Conservation (phyloP, 768 basidiomycete species). For the Tephrocybe sp. region DNA sequence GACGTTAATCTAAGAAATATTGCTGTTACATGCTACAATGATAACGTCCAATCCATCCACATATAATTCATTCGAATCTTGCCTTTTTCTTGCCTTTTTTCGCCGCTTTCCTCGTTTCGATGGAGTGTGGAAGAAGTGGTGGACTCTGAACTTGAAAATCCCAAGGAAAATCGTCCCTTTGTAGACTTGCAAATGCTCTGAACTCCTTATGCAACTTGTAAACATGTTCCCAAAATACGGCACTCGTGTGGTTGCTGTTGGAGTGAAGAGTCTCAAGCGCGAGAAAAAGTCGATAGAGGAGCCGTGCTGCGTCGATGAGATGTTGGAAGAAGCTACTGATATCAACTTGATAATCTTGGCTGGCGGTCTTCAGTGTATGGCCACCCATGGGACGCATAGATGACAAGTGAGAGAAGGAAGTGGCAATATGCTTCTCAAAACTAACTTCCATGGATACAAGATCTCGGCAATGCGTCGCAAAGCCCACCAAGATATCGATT, state of each 20-base stretch:
- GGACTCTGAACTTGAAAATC: too few species aligned
- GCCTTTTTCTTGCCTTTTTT: too few species aligned
- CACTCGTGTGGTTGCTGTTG: neutral
- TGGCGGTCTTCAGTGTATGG: neutral
- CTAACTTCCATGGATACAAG: neutral
- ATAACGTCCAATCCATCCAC: too few species aligned
- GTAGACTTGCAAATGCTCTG: too few species aligned
- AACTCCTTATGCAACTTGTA: too few species aligned
- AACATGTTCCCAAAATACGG: neutral
- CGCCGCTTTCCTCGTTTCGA: too few species aligned
- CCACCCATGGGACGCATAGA: neutral
- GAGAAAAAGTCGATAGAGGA: neutral
- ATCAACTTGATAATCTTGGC: neutral
- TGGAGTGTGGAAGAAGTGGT: too few species aligned
- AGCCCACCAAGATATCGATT: neutral
- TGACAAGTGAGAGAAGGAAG: neutral
- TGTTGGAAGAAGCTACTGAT: neutral
- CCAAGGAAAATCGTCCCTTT: too few species aligned
- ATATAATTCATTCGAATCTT: too few species aligned
- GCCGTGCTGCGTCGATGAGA: neutral
- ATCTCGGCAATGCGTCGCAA: neutral
- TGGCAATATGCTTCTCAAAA: neutral
- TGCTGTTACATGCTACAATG: too few species aligned
- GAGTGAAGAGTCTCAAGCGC: neutral
- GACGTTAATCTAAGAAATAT: too few species aligned